Base-by-base conservation (phyloP, 192 early-diverging fungal genomes). In the Mortierella antarctica region DNA sequence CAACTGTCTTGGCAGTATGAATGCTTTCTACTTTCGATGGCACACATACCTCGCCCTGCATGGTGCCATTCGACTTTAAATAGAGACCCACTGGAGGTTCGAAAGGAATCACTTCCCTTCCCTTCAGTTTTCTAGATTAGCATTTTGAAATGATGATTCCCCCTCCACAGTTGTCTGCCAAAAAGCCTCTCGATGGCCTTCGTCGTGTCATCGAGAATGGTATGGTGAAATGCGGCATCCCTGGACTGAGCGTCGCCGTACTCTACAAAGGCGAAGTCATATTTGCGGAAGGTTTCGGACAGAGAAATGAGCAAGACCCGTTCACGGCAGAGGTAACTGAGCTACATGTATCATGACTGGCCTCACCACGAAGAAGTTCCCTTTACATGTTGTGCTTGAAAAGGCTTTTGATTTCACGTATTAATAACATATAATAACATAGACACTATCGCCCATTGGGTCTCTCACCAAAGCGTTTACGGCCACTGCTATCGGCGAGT, bases 381-480 rank as follows among this genome's bases (percentile, higher is more conserved):
- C 31, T 31, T 3, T 31, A 31, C 31, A 31, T 50, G 4, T 4
- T 50, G 11, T 4, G 17, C 49, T 50, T 50, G 2, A 50, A 1
- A 17, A 50, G 11, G 11, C 18, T 2, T 40, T 40, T 41, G 5
- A 13, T 45, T 11, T 45, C 49, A 20, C 45, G 46, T 44, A 11
- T 8, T 11, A 14, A n/a, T n/a, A n/a, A n/a, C n/a, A n/a, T n/a
- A n/a, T n/a, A n/a, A n/a, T n/a, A n/a, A 12, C 17, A 58, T 48
- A 71, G 69, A 71, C 69, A 8, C 5, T 71, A 18, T 9, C 52
- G 11, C 59, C 49, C 3, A 71, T 71, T 18, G 69, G 40, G 8
- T 71, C 69, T 7, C 42, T 71, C 13, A 62, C 69, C 23, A 71
- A 71, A 21, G 69, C 69, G 13, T 62, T 71, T 15, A 71, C 69